Percentiles rank a stretch among this genome's conserved stretches.
phyloP scores from a whole-genome alignment of 305 asterid species.

The Plantago coronopus region DNA sequence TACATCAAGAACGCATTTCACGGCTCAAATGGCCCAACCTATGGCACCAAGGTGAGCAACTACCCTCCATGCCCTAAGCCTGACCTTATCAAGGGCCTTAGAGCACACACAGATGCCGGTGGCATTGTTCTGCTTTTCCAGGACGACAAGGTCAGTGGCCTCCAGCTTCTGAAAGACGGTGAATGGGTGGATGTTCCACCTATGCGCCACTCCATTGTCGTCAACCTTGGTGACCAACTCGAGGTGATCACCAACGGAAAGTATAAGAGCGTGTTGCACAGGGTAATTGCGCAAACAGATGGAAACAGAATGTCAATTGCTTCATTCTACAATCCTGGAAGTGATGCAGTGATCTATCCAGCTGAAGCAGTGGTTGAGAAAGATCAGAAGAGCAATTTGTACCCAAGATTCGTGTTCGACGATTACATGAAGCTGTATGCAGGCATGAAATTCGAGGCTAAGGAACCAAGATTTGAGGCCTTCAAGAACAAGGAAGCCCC shows the following conservation, averaged over 20 bases:
- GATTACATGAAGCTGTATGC: conserved; percentile 95
- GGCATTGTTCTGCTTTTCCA: conserved; percentile 94
- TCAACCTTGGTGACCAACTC: conserved; percentile 93
- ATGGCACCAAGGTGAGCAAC: conserved; percentile 92
- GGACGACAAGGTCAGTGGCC: conserved; percentile 95
- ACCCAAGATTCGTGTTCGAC: conserved; percentile 84
- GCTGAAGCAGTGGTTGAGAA: conserved; percentile 68
- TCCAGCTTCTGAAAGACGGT: conserved; percentile 85
- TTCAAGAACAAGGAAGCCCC: conserved; percentile 50
- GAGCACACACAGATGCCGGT: conserved; percentile 98
- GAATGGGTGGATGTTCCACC: conserved; percentile 96
- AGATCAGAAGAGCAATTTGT: conserved; percentile 34
- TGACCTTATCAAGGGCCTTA: conserved; percentile 85
- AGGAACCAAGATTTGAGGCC: conserved; percentile 93
- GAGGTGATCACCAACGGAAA: conserved; percentile 90
- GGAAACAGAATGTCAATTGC: conserved; percentile 90
- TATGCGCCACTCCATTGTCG: conserved; percentile 80
- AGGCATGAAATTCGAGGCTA: conserved; percentile 77
- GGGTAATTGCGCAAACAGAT: conserved; percentile 80
- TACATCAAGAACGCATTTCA: conserved; percentile 64
- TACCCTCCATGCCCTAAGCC: conserved; percentile 96
- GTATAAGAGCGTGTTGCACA: conserved; percentile 89
- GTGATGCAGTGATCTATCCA: conserved; percentile 83
- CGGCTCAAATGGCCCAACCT: conserved; percentile 79
- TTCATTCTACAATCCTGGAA: conserved; percentile 89